Evolutionary conservation across 1,139 yeast species (phyloP).

Genomic region (Yamadazyma pseudoaaseri): DNA sequence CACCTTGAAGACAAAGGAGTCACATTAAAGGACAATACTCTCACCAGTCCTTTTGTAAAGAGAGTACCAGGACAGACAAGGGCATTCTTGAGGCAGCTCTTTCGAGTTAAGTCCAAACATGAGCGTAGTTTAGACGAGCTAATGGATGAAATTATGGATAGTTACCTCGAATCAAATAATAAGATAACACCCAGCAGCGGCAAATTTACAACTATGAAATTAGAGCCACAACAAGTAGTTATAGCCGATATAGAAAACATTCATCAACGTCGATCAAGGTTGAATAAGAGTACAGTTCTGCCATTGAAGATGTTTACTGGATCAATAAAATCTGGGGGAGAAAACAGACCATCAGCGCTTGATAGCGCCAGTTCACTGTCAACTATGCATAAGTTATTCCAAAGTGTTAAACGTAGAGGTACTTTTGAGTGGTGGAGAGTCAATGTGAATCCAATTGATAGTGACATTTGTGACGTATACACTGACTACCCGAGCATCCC

Average conservation of each 20-base stretch:
- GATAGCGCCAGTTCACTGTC: no score
- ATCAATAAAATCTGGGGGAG: not conserved
- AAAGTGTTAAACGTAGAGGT: no score
- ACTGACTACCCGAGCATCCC: no score
- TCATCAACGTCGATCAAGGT: not conserved
- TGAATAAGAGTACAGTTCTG: not conserved
- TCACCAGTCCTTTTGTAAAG: not conserved
- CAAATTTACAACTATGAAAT: not conserved
- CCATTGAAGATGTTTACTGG: not conserved
- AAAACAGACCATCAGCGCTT: not conserved
- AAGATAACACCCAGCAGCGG: not conserved
- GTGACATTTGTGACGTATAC: no score
- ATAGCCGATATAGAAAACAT: not conserved
- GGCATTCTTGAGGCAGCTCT: no score
- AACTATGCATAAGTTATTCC: no score
- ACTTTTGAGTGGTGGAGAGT: no score
- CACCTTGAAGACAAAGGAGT: not conserved
- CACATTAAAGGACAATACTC: not conserved
- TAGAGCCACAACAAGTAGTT: not conserved
- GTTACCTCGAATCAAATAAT: not conserved
- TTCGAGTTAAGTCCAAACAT: no score
- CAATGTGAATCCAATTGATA: no score
- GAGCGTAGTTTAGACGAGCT: not conserved
- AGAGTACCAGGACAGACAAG: no score
- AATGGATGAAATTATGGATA: constrained; percentile 1